These are phyloP conservation scores for Stagonosporopsis vannaccii DNA, from an alignment of 2,329 filamentous ascomycete species.

Conservation along the genomic window DNA sequence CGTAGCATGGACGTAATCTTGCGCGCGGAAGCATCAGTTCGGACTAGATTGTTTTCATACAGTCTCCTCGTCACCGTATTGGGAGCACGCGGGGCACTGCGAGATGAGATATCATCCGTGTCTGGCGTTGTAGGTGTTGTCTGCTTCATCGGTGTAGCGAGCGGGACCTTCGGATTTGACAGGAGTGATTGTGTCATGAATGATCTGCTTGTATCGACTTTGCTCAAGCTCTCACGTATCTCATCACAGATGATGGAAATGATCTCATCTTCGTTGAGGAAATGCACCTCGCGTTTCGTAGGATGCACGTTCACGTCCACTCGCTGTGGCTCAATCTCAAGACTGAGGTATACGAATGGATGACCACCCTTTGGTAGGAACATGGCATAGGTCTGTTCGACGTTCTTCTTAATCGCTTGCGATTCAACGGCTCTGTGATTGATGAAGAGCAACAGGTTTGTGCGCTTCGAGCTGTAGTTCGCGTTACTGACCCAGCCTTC, in stretches of 20 bases:
- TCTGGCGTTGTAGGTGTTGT: conserved; percentile 25
- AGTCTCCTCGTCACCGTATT: conserved; percentile 52
- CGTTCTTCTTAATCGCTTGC: conserved; percentile 80
- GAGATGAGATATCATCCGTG: conserved; percentile 32
- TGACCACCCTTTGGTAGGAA: conserved; percentile 95
- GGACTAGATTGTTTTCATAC: conserved; percentile 86
- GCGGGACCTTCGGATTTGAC: conserved; percentile 46
- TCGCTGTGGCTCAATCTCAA: conserved; percentile 89
- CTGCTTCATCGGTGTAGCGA: conserved; percentile 51
- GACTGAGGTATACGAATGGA: conserved; percentile 89
- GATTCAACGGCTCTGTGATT: conserved; percentile 96
- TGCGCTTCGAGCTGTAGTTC: conserved; percentile 93
- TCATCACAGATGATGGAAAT: conserved; percentile 83
- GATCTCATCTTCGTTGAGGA: conserved; percentile 97
- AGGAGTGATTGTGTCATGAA: conserved; percentile 94
- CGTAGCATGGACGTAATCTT: conserved; percentile 98
- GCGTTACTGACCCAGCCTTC: conserved; percentile 87
- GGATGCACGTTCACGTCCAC: conserved; percentile 98
- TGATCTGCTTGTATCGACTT: conserved; percentile 90
- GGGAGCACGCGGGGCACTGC: conserved; percentile 39
- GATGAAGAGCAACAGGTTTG: conserved; percentile 88
- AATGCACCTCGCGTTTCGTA: conserved; percentile 96
- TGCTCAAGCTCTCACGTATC: conserved; percentile 78
- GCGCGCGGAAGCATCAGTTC: conserved; percentile 85
- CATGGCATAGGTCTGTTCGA: conserved; percentile 86